These are phyloP conservation scores for Reutealis trisperma DNA, from an alignment of 345 rosid species.

Conservation along the genomic window DNA sequence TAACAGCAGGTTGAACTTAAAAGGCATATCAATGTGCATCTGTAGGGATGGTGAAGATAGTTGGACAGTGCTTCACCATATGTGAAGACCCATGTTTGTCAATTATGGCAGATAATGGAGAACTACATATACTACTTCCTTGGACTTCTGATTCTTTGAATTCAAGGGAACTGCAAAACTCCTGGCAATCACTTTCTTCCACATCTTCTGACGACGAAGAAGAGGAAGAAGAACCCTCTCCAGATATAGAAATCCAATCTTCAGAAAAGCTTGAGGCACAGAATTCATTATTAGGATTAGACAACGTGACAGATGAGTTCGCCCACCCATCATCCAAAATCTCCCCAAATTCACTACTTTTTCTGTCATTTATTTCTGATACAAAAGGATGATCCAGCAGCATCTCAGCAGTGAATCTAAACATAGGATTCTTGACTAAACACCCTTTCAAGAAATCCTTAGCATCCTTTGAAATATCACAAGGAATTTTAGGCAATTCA, in stretches of 20 bases:
- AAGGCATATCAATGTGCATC: background rate
- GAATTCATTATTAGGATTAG: conserved; percentile 1
- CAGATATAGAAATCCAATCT: conserved; percentile 10
- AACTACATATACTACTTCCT: background rate
- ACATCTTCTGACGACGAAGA: conserved; percentile 6
- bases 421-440: conserved; percentile 55
- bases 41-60: background rate
- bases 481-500: conserved; percentile 61
- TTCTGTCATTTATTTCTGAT: conserved; percentile 27
- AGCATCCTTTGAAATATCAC: conserved; percentile 60
- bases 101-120: background rate
- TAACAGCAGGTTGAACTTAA: too few species aligned
- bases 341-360: background rate
- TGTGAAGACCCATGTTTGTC: background rate
- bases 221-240: conserved; percentile 15
- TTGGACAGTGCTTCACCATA: background rate
- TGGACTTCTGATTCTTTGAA: background rate
- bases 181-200: background rate
- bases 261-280: background rate
- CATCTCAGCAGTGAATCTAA: conserved; percentile 79
- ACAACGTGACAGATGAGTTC: background rate
- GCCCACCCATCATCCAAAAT: background rate
- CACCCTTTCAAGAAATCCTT: conserved; percentile 66
- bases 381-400: conserved; percentile 71
- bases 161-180: background rate